Evolutionary conservation across 306 rosid species (phyloP).

Genomic region (Ormosia semicastrata): DNA sequence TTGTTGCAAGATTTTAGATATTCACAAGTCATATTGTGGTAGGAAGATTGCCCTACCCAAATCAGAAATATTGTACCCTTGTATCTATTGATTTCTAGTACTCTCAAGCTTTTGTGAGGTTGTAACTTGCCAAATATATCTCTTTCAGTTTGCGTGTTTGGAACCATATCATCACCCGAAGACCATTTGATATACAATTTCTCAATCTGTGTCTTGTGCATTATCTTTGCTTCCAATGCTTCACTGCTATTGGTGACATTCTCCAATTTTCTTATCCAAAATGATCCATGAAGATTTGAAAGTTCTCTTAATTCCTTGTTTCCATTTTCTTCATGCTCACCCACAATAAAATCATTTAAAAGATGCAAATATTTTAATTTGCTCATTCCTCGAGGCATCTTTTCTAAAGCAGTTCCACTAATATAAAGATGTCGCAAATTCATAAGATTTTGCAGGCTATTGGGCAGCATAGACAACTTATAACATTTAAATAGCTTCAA

Average conservation of each 20-base stretch:
- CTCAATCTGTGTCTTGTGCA: not conserved
- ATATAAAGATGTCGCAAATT: conserved; percentile 2
- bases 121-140: not conserved
- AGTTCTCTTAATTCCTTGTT: not conserved
- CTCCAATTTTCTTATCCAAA: not conserved
- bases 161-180: not conserved
- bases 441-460: not conserved
- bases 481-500: not conserved
- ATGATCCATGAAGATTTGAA: not conserved
- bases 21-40: not conserved
- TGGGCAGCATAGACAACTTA: not conserved
- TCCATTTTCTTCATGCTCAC: not conserved
- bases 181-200: not conserved
- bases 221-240: not conserved
- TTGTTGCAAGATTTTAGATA: rapidly evolving
- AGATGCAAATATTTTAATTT: not conserved
- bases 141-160: not conserved
- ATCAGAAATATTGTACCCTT: not conserved
- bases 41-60: not conserved
- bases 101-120: not conserved
- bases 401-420: not conserved
- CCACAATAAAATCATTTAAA: not conserved
- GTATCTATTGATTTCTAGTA: not conserved
- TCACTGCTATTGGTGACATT: not conserved
- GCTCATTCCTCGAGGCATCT: not conserved